Base-by-base conservation (phyloP, 2,329 filamentous ascomycete genomes). In the Talaromyces sp. region DNA sequence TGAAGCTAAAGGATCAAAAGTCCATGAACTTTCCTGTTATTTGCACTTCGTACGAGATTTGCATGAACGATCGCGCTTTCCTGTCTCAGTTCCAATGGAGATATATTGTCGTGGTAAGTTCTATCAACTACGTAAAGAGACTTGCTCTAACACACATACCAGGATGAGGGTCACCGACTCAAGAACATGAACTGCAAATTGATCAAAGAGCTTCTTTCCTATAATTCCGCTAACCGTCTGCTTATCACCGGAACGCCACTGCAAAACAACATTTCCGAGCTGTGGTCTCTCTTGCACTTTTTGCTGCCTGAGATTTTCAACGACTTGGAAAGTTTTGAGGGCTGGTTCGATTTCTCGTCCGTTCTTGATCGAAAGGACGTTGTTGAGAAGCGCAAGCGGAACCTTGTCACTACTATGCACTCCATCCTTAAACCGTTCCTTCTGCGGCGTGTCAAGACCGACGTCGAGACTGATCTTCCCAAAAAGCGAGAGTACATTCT, bases 401-500 rank as follows among this genome's bases (percentile, higher is more conserved):
- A 89, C 57, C 78, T 95, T 1, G 88, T 96, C 1, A 87, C 92
- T 57, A 96, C 93, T 65, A 90, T 99, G 61, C 95, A 99, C 70
- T 86, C 93, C 0, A 93, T 99, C 27, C 77, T 99, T 0, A 96
- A 98, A 68, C 95, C 95, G 0, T 88, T 99, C 67, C 80, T 99
- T 1, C 81, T 99, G 0, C 86, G 95, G 1, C 84, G 95, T 19
- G 85, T 99, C 65, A 99, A 99, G 76, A 89, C 91, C 0, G 95
- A 99, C 70, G 95, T 99, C 0, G 93, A 96, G 59, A 88, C 88
- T 2, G 85, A 92, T 55, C 81, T 99, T n/a, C 95, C 95, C 0
- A 96, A 93, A 76, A 99, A 99, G 79, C 86, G 95, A 30, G 95
- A 99, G 73, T 99, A 99, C 67, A 90, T 99, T 3, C 79, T 99